Conservation (phyloP, 1,284 basidiomycete genomes). For the Apiotrichum sp. region DNA sequence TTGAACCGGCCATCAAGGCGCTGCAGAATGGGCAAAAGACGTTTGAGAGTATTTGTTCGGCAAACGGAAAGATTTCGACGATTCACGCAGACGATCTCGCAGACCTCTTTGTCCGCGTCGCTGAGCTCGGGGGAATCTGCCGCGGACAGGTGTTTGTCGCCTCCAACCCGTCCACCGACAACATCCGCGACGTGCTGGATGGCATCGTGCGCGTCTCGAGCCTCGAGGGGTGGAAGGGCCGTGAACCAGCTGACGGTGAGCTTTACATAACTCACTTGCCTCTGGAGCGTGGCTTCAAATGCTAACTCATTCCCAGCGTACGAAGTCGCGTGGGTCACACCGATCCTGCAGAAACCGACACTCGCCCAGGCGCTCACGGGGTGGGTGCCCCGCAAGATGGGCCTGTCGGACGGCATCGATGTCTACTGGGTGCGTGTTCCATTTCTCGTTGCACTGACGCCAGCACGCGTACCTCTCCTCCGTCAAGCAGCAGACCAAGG, state of each 20-base stretch:
- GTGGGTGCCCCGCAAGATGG: constrained; percentile 51
- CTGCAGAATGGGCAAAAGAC: constrained; percentile 47
- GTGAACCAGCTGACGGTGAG: constrained; percentile 11
- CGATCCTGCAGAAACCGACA: constrained; percentile 43
- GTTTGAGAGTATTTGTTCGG: constrained; percentile 41
- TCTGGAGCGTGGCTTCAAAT: too few species aligned
- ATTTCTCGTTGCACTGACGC: background rate
- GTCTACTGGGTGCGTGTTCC: constrained; percentile 44
- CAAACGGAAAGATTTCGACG: constrained; percentile 45
- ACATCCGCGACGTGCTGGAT: constrained; percentile 49
- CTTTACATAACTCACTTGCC: too few species aligned
- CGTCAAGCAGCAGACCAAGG: background rate
- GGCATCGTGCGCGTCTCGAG: constrained; percentile 49
- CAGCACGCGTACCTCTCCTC: background rate
- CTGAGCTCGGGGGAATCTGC: constrained; percentile 47
- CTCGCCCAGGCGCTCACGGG: constrained; percentile 51
- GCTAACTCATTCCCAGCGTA: constrained; percentile 20
- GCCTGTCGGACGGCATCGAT: constrained; percentile 51
- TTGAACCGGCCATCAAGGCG: constrained; percentile 29
- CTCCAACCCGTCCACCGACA: constrained; percentile 51
- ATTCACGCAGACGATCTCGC: constrained; percentile 55
- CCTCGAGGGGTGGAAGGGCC: constrained; percentile 19
- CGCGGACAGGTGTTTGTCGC: constrained; percentile 52
- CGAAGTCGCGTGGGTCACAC: constrained; percentile 35
- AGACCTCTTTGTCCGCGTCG: constrained; percentile 50